These are phyloP conservation scores for Funneliformis caledonium DNA, from an alignment of 371 early-diverging fungal genomes.

Conservation along the genomic window DNA sequence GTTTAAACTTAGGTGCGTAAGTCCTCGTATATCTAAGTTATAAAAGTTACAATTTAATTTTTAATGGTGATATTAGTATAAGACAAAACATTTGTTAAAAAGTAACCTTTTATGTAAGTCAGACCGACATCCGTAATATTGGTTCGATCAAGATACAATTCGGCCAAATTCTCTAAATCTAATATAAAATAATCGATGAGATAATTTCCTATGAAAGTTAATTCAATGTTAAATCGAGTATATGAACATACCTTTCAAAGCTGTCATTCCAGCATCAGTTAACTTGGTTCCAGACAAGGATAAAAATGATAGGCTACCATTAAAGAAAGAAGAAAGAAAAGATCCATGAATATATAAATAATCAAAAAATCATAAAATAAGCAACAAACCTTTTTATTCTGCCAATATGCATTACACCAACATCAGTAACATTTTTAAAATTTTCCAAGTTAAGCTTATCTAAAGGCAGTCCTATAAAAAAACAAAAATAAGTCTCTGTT, in stretches of 20 bases:
- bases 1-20: not conserved
- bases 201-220: not conserved
- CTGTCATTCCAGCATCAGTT: conserved; percentile 3
- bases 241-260: not conserved
- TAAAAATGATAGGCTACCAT: not conserved
- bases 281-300: conserved; percentile 12
- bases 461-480: not conserved
- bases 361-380: too few relatives aligned
- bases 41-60: not conserved
- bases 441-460: not conserved
- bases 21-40: not conserved
- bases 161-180: not conserved
- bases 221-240: not conserved
- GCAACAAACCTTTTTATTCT: not conserved
- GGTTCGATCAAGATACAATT: conserved; percentile 14
- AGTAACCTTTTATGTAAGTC: not conserved
- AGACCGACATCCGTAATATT: not conserved
- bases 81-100: not conserved
- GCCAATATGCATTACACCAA: not conserved
- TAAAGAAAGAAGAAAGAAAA: not conserved
- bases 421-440: not conserved
- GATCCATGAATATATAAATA: not conserved
- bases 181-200: not conserved
- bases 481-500: not conserved
- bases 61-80: not conserved